A percentile compares a stretch with the other conserved stretches of the same genome.
Conservation (phyloP, 2,329 filamentous ascomycete genomes). For the Akanthomyces muscarius region DNA sequence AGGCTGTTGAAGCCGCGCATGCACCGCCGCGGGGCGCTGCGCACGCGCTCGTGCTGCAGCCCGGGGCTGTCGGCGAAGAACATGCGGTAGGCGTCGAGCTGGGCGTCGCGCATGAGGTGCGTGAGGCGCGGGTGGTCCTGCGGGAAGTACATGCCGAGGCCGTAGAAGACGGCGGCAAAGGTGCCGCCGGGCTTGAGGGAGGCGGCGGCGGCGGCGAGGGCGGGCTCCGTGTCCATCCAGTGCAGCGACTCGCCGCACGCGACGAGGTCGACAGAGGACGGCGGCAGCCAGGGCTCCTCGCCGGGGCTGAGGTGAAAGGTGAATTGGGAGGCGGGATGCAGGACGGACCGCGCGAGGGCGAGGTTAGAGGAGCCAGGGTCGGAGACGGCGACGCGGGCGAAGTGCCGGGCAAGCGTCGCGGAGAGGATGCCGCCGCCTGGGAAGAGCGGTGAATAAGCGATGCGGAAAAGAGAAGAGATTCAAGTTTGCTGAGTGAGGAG, state of each 20-base stretch:
- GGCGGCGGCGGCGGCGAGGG: background rate
- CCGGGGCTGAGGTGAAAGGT: background rate
- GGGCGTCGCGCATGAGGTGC: background rate
- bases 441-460: background rate
- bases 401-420: background rate
- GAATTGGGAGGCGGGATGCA: background rate
- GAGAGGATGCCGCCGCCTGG: background rate
- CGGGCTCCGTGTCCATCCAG: background rate
- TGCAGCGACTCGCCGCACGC: background rate
- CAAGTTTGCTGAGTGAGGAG: too few species aligned
- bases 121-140: background rate
- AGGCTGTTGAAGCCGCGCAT: background rate
- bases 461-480: too few species aligned
- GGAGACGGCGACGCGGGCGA: background rate
- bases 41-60: background rate
- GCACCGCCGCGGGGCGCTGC: background rate
- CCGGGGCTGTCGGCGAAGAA: background rate
- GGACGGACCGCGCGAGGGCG: background rate
- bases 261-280: background rate
- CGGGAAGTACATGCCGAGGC: background rate
- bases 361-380: background rate
- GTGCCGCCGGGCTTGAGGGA: background rate
- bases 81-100: background rate
- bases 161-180: background rate
- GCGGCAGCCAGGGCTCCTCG: background rate